These are phyloP conservation scores for Ustilago xerochloae DNA, from an alignment of 1,284 basidiomycete species.

Conservation along the genomic window DNA sequence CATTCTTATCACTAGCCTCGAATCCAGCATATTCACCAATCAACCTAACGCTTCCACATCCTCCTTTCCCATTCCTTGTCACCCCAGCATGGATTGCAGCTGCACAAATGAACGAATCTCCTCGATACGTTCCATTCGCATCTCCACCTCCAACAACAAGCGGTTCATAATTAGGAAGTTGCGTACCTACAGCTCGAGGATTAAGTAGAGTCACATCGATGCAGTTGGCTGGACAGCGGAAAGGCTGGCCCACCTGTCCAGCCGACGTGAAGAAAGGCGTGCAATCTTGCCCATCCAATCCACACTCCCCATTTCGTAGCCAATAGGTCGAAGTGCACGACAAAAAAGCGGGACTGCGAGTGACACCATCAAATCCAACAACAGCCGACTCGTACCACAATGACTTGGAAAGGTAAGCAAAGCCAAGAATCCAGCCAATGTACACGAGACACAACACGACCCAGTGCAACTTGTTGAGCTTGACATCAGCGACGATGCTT, in stretches of 20 bases:
- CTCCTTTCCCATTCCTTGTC: constrained; percentile 76
- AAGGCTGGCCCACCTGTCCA: constrained; percentile 72
- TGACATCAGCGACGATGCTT: constrained; percentile 30
- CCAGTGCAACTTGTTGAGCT: constrained; percentile 58
- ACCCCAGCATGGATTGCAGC: constrained; percentile 81
- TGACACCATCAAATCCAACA: constrained; percentile 9
- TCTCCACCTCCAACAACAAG: constrained; percentile 83
- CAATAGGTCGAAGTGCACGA: constrained; percentile 65
- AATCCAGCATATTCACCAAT: constrained; percentile 80
- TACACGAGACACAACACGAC: constrained; percentile 40
- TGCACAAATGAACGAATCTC: constrained; percentile 85
- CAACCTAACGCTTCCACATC: constrained; percentile 79
- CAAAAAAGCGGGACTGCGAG: constrained; percentile 33
- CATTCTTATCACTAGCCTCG: constrained; percentile 74
- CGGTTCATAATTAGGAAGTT: constrained; percentile 77
- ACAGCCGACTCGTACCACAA: constrained; percentile 58
- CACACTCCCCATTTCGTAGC: constrained; percentile 72
- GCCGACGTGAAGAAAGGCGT: constrained; percentile 75
- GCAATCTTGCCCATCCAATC: constrained; percentile 78
- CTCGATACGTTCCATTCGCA: constrained; percentile 73
- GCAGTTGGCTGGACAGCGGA: constrained; percentile 84
- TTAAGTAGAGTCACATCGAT: constrained; percentile 78
- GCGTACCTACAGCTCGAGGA: constrained; percentile 78
- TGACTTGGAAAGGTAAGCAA: constrained; percentile 48
- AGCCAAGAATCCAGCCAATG: constrained; percentile 60